Conservation (phyloP, 345 rosid species). For the Noccaea bulbosa region DNA sequence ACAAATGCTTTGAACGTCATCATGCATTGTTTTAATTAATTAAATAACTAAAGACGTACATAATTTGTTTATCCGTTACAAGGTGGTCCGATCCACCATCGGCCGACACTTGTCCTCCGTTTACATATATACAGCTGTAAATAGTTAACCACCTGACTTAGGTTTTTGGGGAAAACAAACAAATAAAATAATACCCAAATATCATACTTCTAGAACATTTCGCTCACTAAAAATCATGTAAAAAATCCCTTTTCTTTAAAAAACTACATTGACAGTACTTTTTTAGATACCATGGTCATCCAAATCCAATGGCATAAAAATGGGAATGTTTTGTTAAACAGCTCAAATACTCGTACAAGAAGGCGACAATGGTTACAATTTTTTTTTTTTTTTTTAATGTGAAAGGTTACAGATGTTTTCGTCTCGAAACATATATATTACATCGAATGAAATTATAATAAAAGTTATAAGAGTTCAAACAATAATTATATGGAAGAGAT, state of each 20-base stretch:
- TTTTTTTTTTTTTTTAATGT: no score
- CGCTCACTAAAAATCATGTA: conserved; percentile 14
- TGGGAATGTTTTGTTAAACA: neutral
- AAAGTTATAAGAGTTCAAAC: no score
- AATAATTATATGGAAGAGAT: no score
- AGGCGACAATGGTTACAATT: neutral
- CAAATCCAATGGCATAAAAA: neutral
- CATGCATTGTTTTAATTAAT: conserved; percentile 21
- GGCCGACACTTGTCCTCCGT: conserved; percentile 37
- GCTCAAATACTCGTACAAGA: neutral
- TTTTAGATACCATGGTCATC: neutral
- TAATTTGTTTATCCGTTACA: conserved; percentile 24
- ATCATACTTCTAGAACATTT: conserved; percentile 36
- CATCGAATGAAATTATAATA: no score
- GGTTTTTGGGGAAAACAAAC: conserved; percentile 36
- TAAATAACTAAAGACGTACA: conserved; percentile 9
- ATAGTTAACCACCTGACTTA: conserved; percentile 34
- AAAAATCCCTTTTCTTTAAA: neutral
- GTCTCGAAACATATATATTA: neutral
- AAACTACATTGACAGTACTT: neutral
- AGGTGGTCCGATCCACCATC: conserved; percentile 33
- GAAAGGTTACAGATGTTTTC: neutral
- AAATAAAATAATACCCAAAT: conserved; percentile 11
- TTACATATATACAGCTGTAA: conserved; percentile 20
- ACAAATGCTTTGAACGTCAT: conserved; percentile 21